Base-by-base conservation (phyloP, 371 early-diverging fungal species). In the Mucor circinelloides region DNA sequence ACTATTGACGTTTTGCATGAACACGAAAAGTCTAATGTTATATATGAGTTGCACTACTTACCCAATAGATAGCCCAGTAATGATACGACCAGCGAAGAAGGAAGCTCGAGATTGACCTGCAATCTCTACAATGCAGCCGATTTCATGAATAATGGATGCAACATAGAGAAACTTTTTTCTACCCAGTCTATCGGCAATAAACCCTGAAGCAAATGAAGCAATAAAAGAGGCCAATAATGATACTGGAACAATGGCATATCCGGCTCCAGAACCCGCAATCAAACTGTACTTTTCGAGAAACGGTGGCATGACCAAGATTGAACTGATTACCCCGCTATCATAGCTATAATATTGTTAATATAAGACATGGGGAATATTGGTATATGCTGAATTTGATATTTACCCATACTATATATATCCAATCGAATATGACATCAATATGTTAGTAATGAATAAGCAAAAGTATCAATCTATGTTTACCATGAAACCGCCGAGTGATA, bases 121-220 rank as follows among this genome's bases (percentile, higher is more conserved):
- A 25, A 87, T 71, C 71, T 94, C 92, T 30, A 94, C 67, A 27
- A 88, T 81, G 13, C 84, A 89, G 34, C 95, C 95, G 50, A 90
- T 58, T 23, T 81, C 79, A 73, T 94, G 95, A 30, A 93, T 82
- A 12, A 78, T 34, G 9, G 90, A 83, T 7, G 90, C 91, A 2
- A 89, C 38, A 42, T 67, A 70, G 30, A 81, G 69, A 50, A 81
- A 70, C 19, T 62, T 67, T 38, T 75, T 76, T 61, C 82, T 70
- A 7, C 82, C 82, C 32, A 81, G 63, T 36, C 56, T 64, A 61
- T 81, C 82, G 1, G 75, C 77, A 27, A 77, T 58, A 63, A 74
- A 74, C 3, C 82, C 79, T 28, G 82, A 73, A 19, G 71, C 81
- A 66, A 81, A 68, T 7, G 82, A 71, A 32, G 77, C 70, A 30